Conservation (phyloP, 768 basidiomycete genomes). For the Trametes cinnabarina region DNA sequence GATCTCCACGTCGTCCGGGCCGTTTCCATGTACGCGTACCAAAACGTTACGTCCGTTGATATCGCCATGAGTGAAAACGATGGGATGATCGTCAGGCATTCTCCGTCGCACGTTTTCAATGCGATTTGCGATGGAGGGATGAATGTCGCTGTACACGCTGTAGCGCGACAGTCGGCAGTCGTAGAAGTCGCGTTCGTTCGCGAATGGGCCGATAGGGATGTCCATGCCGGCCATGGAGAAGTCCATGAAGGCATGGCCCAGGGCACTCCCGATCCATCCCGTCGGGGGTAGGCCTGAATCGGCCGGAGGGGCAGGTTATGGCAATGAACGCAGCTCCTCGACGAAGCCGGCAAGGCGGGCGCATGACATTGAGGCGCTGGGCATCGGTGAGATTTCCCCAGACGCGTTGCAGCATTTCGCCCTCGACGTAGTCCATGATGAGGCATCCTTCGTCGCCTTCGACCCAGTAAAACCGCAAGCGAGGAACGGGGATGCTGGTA, state of each 20-base stretch:
- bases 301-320: not conserved
- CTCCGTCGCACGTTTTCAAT: not conserved
- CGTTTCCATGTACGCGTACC: conserved; percentile 1
- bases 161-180: not conserved
- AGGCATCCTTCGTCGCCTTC: not conserved
- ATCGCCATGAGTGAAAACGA: conserved; percentile 18
- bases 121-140: not conserved
- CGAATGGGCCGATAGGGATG: not conserved
- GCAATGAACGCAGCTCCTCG: not conserved
- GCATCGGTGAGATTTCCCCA: conserved; percentile 1
- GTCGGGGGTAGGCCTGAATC: not conserved
- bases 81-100: not conserved
- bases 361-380: not conserved
- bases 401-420: not conserved
- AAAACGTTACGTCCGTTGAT: conserved; percentile 8
- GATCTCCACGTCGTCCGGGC: conserved; percentile 7
- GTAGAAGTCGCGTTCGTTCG: conserved; percentile 7
- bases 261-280: not conserved
- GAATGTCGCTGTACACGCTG: not conserved
- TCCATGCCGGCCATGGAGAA: not conserved
- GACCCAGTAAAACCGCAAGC: not conserved
- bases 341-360: not conserved
- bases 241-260: not conserved
- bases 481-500: conserved; percentile 18
- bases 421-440: conserved; percentile 7